These are phyloP conservation scores for Chytriomyces confervae DNA, from an alignment of 192 early-diverging fungal genomes.

Conservation along the genomic window DNA sequence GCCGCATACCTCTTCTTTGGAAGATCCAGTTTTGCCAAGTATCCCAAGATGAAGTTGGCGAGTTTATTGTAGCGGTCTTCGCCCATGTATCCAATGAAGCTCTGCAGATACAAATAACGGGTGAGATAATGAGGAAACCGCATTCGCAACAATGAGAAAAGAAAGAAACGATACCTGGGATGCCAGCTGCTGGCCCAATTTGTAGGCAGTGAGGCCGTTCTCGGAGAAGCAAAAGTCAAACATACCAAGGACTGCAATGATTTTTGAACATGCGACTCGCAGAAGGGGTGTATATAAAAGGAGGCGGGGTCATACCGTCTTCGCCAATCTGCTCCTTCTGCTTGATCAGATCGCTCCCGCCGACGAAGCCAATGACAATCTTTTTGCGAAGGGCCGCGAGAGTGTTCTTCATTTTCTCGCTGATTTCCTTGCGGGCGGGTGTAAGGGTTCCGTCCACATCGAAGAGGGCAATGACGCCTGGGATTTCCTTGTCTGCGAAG, in stretches of 20 bases:
- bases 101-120: slow-evolving; percentile 54
- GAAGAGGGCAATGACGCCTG: slow-evolving; percentile 28
- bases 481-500: slow-evolving; percentile 13
- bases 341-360: slow-evolving; percentile 80
- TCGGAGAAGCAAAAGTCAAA: slow-evolving; percentile 98
- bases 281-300: neutral
- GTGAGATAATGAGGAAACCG: neutral
- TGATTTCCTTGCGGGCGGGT: slow-evolving; percentile 87
- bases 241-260: slow-evolving; percentile 66
- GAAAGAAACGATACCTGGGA: slow-evolving; percentile 60
- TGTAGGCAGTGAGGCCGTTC: slow-evolving; percentile 96
- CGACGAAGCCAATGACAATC: slow-evolving; percentile 95
- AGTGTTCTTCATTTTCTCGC: slow-evolving; percentile 75
- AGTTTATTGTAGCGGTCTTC: slow-evolving; percentile 92
- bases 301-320: slow-evolving; percentile 58
- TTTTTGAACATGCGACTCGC: neutral
- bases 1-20: slow-evolving; percentile 86
- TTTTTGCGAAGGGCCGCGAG: slow-evolving; percentile 86
- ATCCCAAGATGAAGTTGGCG: slow-evolving; percentile 89
- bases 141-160: neutral
- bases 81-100: slow-evolving; percentile 89
- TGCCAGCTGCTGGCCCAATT: slow-evolving; percentile 71
- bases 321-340: slow-evolving; percentile 94
- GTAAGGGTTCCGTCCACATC: slow-evolving; percentile 97
- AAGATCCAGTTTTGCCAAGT: slow-evolving; percentile 93